phyloP scores from a whole-genome alignment of 768 basidiomycete genomes.

The Boletus subcaerulescens region DNA sequence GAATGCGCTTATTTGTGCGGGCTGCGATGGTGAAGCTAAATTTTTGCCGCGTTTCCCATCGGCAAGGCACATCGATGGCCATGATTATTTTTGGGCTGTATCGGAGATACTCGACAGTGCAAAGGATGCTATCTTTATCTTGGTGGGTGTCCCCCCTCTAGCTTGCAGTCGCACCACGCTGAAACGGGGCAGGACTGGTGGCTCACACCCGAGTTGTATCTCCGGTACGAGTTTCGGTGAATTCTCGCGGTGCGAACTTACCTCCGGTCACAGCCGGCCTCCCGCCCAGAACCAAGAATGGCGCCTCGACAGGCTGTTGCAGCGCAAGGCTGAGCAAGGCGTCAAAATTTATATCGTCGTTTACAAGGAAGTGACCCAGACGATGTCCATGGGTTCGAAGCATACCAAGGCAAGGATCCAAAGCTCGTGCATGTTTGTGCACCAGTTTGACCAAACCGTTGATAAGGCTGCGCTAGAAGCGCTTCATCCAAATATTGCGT shows the following conservation, averaged over 20 bases:
- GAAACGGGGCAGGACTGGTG: slow-evolving; percentile 68
- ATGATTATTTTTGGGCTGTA: slow-evolving; percentile 95
- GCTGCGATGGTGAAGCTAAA: not conserved
- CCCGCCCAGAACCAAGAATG: slow-evolving; percentile 83
- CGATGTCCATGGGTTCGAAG: slow-evolving; percentile 84
- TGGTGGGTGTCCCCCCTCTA: slow-evolving; percentile 41
- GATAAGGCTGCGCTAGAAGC: slow-evolving; percentile 68
- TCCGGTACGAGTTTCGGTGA: slow-evolving; percentile 43
- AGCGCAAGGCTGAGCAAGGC: slow-evolving; percentile 88
- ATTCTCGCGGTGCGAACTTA: slow-evolving; percentile 3
- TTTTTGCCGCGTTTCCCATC: not conserved
- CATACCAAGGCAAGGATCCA: slow-evolving; percentile 66
- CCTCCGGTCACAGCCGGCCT: slow-evolving; percentile 50
- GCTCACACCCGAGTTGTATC: slow-evolving; percentile 92
- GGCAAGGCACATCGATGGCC: slow-evolving; percentile 83
- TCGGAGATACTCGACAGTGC: slow-evolving; percentile 86
- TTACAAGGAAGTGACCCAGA: slow-evolving; percentile 94
- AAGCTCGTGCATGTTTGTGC: not conserved
- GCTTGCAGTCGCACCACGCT: not conserved
- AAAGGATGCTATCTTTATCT: slow-evolving; percentile 82
- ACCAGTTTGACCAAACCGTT: not conserved
- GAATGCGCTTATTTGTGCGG: not conserved
- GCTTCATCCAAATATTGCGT: slow-evolving; percentile 83
- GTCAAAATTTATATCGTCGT: slow-evolving; percentile 90
- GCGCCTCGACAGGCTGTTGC: slow-evolving; percentile 81